Evolutionary conservation across 257 asterid genomes (phyloP).

Genomic region (Knoxia roxburghii): DNA sequence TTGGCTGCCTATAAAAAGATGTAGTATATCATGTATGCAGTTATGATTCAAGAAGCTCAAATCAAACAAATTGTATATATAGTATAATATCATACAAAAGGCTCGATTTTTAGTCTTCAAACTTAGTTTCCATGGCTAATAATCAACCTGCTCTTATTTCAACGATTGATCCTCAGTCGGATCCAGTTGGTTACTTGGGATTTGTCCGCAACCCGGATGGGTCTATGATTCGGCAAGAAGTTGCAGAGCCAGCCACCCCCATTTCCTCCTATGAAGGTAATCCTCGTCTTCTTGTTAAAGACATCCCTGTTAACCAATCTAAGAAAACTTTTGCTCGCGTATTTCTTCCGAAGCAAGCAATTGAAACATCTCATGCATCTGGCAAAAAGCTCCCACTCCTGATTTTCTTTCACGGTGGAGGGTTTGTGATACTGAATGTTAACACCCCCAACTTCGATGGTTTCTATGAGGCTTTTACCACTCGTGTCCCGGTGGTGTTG

Average conservation of each 20-base stretch:
- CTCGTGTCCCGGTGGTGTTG: slow-evolving; percentile 16
- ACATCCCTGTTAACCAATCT: slow-evolving; percentile 18
- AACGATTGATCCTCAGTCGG: slow-evolving; percentile 1
- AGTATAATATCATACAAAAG: no score
- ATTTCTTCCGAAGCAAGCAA: slow-evolving; percentile 6
- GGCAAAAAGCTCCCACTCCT: slow-evolving; percentile 19
- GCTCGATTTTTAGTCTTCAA: no score
- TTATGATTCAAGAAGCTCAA: background rate
- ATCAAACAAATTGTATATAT: no score
- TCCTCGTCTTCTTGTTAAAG: slow-evolving; percentile 16
- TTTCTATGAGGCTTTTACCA: slow-evolving; percentile 8
- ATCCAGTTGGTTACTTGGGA: slow-evolving; percentile 15
- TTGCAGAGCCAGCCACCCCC: background rate
- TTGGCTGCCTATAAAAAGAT: no score
- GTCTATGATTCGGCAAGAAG: slow-evolving; percentile 13
- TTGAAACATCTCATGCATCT: slow-evolving; percentile 4
- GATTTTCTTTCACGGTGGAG: slow-evolving; percentile 24
- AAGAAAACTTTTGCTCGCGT: slow-evolving; percentile 12
- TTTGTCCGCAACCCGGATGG: slow-evolving; percentile 17
- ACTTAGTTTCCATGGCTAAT: slow-evolving; percentile 1
- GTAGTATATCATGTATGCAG: no score
- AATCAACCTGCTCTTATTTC: background rate
- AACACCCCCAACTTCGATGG: slow-evolving; percentile 15
- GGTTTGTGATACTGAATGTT: slow-evolving; percentile 18
- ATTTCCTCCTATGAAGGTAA: background rate